A percentile compares a stretch with the other conserved stretches of the same genome.
These are phyloP conservation scores for Aspergillus thermomutatus DNA, from an alignment of 2,329 filamentous ascomycete genomes.

Conservation along the genomic window DNA sequence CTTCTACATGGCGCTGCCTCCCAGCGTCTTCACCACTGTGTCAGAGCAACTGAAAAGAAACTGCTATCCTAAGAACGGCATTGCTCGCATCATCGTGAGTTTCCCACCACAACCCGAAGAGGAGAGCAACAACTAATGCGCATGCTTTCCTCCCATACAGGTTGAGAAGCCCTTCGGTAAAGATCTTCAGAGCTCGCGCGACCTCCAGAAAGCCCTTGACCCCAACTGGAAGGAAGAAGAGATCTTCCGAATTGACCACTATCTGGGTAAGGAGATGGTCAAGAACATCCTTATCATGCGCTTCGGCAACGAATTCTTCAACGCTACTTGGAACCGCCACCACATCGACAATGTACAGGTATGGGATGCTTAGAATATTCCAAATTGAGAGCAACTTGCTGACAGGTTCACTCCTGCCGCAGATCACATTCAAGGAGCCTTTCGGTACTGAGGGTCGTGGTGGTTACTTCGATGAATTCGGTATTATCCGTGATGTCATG, in stretches of 20 bases:
- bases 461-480: constrained; percentile 99
- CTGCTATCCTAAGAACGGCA: constrained; percentile 88
- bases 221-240: constrained; percentile 99
- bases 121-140: constrained; percentile 18
- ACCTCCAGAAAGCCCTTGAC: constrained; percentile 89
- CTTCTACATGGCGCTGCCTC: constrained; percentile 99
- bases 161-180: constrained; percentile 99
- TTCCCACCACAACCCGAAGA: not conserved
- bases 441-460: constrained; percentile 97
- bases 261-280: constrained; percentile 99
- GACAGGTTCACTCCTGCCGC: constrained; percentile 9
- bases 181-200: constrained; percentile 88
- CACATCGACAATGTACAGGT: constrained; percentile 97
- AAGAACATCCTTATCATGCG: constrained; percentile 98
- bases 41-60: constrained; percentile 96
- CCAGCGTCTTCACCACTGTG: constrained; percentile 96
- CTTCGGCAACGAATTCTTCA: constrained; percentile 98
- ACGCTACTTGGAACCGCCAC: constrained; percentile 97
- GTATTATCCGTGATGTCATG: constrained; percentile 99
- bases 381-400: not conserved
- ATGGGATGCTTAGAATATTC: constrained; percentile 15
- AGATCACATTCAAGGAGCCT: constrained; percentile 98
- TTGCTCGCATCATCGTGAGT: constrained; percentile 88
- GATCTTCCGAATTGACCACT: constrained; percentile 98
- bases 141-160: constrained; percentile 43